Conservation (phyloP, 2,329 filamentous ascomycete species). For the Exophiala sp. region DNA sequence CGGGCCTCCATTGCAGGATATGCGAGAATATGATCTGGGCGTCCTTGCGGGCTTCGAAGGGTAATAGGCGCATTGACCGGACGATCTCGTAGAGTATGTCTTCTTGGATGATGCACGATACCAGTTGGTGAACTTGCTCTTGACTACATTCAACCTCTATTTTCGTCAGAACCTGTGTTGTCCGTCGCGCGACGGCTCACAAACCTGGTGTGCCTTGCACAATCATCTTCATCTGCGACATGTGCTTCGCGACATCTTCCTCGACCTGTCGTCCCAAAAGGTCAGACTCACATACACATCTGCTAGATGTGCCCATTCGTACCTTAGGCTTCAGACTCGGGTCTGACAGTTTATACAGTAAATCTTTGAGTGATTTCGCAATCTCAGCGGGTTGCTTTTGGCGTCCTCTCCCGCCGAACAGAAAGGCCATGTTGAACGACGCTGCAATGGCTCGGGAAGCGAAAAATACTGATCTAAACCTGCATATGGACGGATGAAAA, state of each 20-base stretch:
- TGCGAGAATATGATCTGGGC: conserved; percentile 94
- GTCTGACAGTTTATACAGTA: conserved; percentile 60
- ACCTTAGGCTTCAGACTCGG: conserved; percentile 56
- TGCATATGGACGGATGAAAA: too few relatives aligned
- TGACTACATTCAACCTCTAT: conserved; percentile 80
- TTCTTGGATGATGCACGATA: conserved; percentile 80
- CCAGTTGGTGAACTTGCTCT: conserved; percentile 82
- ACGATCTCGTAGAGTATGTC: conserved; percentile 84
- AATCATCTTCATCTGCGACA: conserved; percentile 86
- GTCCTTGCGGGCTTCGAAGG: conserved; percentile 95
- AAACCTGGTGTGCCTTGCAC: conserved; percentile 90
- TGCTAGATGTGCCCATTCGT: conserved; percentile 3
- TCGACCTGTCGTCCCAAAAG: conserved; percentile 10
- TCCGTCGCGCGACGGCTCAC: conserved; percentile 26
- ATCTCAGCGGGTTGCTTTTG: conserved; percentile 62
- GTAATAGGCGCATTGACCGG: conserved; percentile 74
- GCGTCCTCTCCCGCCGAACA: conserved; percentile 59
- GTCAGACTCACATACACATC: too few relatives aligned
- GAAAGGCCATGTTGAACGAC: conserved; percentile 59
- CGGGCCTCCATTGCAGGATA: conserved; percentile 82
- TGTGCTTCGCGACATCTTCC: conserved; percentile 60
- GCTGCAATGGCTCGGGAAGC: neutral
- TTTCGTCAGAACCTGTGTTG: too few relatives aligned
- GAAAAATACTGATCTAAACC: too few relatives aligned
- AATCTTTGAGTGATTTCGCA: conserved; percentile 60